Percentiles rank a stretch among this genome's conserved stretches.
phyloP scores from a whole-genome alignment of 208 protist species.

The Leishmania aethiopica region DNA sequence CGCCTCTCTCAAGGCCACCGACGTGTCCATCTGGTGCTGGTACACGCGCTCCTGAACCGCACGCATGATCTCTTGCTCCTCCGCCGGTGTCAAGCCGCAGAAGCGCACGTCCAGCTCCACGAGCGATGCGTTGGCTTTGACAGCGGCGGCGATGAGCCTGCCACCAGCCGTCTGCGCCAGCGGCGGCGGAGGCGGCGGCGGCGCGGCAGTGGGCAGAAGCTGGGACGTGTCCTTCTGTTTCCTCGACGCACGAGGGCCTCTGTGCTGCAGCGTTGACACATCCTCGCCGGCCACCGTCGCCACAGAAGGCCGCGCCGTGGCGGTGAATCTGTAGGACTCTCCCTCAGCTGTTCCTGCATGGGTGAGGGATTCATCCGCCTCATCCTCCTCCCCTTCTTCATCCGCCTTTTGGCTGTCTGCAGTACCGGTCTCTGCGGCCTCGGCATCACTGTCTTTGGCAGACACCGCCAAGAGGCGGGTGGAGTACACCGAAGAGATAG shows the following conservation, averaged over 20 bases:
- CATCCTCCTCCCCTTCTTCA: neutral
- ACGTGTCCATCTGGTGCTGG: constrained; percentile 22
- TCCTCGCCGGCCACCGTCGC: constrained; percentile 10
- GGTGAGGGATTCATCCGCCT: neutral
- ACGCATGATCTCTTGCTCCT: constrained; percentile 48
- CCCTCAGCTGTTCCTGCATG: neutral
- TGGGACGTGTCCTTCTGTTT: neutral
- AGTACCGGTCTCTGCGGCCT: neutral
- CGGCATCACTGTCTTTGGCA: neutral
- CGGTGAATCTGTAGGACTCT: neutral
- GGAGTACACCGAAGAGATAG: neutral
- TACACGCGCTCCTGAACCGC: constrained; percentile 40
- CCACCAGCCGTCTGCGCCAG: constrained; percentile 35
- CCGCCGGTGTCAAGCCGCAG: constrained; percentile 47
- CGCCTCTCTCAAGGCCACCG: constrained; percentile 30
- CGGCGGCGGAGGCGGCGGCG: constrained; percentile 4
- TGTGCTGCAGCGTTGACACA: neutral
- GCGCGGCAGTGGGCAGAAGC: neutral
- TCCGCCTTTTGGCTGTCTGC: neutral
- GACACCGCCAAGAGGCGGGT: neutral
- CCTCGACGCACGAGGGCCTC: neutral
- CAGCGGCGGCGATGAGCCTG: constrained; percentile 40
- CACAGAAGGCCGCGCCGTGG: constrained; percentile 13
- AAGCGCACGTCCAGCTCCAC: constrained; percentile 64
- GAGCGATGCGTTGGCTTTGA: constrained; percentile 59